Percentiles rank a stretch among this genome's conserved stretches.
These are phyloP conservation scores for Aspergillus proliferans DNA, from an alignment of 2,329 filamentous ascomycete genomes.

Conservation along the genomic window DNA sequence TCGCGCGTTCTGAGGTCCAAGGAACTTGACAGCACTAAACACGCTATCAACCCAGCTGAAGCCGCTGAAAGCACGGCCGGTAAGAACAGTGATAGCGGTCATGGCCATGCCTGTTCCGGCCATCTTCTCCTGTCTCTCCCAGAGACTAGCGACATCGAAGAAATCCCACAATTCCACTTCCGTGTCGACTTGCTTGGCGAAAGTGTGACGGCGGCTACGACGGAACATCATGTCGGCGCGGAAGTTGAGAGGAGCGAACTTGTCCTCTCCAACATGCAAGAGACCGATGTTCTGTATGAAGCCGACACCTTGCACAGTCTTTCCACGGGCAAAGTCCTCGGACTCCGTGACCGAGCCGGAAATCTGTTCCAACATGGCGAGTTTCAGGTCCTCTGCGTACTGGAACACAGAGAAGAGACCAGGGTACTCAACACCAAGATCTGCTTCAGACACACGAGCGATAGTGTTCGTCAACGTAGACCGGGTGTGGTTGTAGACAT, in stretches of 20 bases:
- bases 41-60: conserved; percentile 86
- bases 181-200: conserved; percentile 79
- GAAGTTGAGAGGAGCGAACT: conserved; percentile 82
- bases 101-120: conserved; percentile 92
- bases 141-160: conserved; percentile 74
- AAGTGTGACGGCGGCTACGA: conserved; percentile 64
- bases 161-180: conserved; percentile 89
- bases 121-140: conserved; percentile 90
- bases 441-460: conserved; percentile 63
- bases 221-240: conserved; percentile 91
- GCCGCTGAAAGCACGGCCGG: conserved; percentile 73
- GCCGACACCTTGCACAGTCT: conserved; percentile 74
- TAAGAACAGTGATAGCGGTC: conserved; percentile 80
- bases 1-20: conserved; percentile 75
- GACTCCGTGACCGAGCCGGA: conserved; percentile 69
- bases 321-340: conserved; percentile 76
- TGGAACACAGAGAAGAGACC: conserved; percentile 79
- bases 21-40: conserved; percentile 69
- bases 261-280: conserved; percentile 72
- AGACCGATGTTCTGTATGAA: conserved; percentile 84
- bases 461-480: conserved; percentile 71
- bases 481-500: conserved; percentile 79
- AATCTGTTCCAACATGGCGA: conserved; percentile 85
- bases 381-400: conserved; percentile 88
- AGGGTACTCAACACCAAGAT: conserved; percentile 79